Percentiles rank a stretch among this genome's conserved stretches.
These are phyloP conservation scores for Flaveria robusta DNA, from an alignment of 129 eudicot species.

Conservation along the genomic window DNA sequence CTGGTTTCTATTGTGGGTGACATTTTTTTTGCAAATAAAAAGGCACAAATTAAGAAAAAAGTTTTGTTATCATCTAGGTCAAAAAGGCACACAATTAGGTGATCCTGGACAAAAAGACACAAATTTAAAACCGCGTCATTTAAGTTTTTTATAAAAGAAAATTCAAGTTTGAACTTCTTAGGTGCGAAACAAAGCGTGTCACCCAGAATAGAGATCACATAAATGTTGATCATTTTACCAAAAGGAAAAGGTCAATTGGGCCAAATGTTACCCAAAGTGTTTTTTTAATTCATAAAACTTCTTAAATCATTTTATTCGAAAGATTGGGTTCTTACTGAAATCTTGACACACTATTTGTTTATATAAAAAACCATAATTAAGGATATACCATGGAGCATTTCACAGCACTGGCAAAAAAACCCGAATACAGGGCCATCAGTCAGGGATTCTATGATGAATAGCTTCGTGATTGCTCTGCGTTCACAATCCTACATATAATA, in stretches of 20 bases:
- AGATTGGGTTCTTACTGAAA: too few relatives aligned
- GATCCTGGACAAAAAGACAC: too few relatives aligned
- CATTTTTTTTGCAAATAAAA: background rate
- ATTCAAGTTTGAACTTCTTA: background rate
- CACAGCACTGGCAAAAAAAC: conserved; percentile 25
- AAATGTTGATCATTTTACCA: too few relatives aligned
- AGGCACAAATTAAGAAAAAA: background rate
- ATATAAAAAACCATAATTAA: background rate
- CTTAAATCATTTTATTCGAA: background rate
- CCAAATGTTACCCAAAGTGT: too few relatives aligned
- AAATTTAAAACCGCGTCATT: too few relatives aligned
- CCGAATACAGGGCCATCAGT: conserved; percentile 8
- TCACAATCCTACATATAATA: conserved; percentile 76
- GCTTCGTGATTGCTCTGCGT: conserved; percentile 76
- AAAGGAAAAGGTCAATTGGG: too few relatives aligned
- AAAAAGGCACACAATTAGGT: too few relatives aligned
- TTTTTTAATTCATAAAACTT: background rate
- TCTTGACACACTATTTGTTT: background rate
- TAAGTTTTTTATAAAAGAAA: too few relatives aligned
- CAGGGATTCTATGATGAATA: conserved; percentile 69
- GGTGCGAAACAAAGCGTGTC: background rate
- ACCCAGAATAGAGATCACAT: background rate
- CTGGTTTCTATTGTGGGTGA: background rate
- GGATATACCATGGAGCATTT: conserved; percentile 22
- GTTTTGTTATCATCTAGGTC: conserved; percentile 77